These are phyloP conservation scores for Kregervanrija pseudodelftensis DNA, from an alignment of 805 yeast genomes.

Conservation along the genomic window DNA sequence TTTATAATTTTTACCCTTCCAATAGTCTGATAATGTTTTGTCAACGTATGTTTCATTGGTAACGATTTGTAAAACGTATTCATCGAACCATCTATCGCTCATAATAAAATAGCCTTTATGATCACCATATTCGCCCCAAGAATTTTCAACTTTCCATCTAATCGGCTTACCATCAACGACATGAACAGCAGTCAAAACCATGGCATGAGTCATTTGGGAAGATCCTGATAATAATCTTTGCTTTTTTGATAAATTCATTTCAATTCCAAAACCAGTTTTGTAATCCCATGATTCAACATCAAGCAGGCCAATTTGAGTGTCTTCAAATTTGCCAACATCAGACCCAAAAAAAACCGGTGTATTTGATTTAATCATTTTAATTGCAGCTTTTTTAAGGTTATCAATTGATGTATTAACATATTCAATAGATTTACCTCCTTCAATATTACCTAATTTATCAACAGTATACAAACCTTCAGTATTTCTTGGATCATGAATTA, in stretches of 20 bases:
- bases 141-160: conserved; percentile 72
- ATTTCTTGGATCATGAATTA: conserved; percentile 82
- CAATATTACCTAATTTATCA: conserved; percentile 69
- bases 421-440: conserved; percentile 64
- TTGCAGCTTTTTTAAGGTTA: conserved; percentile 54
- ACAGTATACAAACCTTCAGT: conserved; percentile 61
- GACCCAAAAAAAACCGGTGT: conserved; percentile 86
- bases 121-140: conserved; percentile 72
- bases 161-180: conserved; percentile 50
- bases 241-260: conserved; percentile 27
- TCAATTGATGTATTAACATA: conserved; percentile 66
- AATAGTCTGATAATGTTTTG: conserved; percentile 34
- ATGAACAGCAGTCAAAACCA: conserved; percentile 80
- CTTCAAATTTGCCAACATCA: conserved; percentile 73
- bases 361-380: conserved; percentile 61
- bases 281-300: conserved; percentile 69
- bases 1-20: conserved; percentile 41
- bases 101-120: conserved; percentile 64
- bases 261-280: conserved; percentile 43
- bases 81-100: conserved; percentile 71
- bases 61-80: conserved; percentile 68
- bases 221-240: conserved; percentile 29
- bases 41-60: conserved; percentile 28
- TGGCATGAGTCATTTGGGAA: conserved; percentile 85
- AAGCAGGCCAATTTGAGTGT: conserved; percentile 57